phyloP scores from a whole-genome alignment of 2,329 filamentous ascomycete species.

The Cordyceps pruinosa region DNA sequence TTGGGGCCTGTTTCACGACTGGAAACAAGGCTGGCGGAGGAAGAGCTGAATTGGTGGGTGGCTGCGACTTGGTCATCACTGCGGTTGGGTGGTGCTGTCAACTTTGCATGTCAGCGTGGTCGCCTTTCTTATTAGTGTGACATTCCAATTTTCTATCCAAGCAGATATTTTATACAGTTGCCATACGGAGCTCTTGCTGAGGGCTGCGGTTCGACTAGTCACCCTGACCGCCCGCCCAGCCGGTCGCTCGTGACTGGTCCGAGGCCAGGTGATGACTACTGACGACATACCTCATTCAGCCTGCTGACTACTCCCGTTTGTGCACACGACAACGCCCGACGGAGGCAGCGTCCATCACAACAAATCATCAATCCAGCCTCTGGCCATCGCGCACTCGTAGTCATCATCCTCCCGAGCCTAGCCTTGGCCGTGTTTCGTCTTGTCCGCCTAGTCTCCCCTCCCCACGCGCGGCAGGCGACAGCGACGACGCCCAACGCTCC shows the following conservation, averaged over 20 bases:
- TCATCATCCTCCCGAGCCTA: background rate
- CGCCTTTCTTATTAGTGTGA: background rate
- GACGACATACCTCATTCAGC: background rate
- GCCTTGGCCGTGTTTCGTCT: background rate
- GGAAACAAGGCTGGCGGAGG: background rate
- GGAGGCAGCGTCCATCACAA: background rate
- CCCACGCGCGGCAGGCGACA: background rate
- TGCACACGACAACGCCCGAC: background rate
- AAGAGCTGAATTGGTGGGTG: background rate
- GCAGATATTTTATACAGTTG: too few species aligned
- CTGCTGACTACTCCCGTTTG: background rate
- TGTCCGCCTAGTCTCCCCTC: background rate
- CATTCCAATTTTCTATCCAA: background rate
- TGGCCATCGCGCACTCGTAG: background rate
- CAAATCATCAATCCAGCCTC: background rate
- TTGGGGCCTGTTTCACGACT: background rate
- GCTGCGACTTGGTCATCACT: too few species aligned
- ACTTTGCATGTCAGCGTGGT: background rate
- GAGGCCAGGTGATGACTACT: background rate
- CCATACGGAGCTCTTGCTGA: background rate
- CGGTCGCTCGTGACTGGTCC: slow-evolving; percentile 3
- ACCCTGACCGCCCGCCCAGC: background rate
- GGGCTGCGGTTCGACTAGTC: background rate
- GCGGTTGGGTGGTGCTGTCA: too few species aligned
- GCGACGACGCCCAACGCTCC: background rate